Conservation (phyloP, 2,329 filamentous ascomycete species). For the Lasiodiplodia sp. region DNA sequence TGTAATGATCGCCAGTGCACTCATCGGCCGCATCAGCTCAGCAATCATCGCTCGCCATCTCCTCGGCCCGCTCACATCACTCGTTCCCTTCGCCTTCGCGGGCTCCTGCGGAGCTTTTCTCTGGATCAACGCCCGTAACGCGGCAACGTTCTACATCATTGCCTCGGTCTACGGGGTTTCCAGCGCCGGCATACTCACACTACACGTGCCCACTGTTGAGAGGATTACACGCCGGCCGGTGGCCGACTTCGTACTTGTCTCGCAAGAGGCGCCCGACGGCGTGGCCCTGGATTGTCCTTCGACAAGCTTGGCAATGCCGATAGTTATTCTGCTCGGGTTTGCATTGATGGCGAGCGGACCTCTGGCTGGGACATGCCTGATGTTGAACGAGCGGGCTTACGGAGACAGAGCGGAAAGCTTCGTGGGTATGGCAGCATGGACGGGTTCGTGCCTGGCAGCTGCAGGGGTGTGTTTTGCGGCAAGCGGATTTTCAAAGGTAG, state of each 20-base stretch:
- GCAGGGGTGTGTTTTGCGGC: no score
- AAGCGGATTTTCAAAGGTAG: no score
- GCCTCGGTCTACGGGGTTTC: constrained; percentile 30
- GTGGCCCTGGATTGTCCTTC: not conserved
- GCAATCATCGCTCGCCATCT: not conserved
- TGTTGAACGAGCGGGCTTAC: no score
- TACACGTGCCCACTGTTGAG: not conserved
- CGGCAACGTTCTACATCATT: not conserved
- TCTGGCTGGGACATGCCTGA: no score
- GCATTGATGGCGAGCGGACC: no score
- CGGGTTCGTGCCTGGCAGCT: no score
- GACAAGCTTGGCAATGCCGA: not conserved
- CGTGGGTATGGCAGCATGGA: no score
- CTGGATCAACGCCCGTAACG: not conserved
- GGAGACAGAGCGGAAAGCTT: no score
- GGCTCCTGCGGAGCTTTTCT: not conserved
- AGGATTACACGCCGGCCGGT: not conserved
- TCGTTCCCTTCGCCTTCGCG: constrained; percentile 5
- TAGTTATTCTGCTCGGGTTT: no score
- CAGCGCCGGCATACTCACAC: constrained; percentile 18
- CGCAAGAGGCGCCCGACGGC: not conserved
- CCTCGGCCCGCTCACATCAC: constrained; percentile 7
- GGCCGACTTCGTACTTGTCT: not conserved
- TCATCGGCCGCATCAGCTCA: constrained; percentile 3
- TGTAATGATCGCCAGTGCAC: not conserved